A percentile compares a stretch with the other conserved stretches of the same genome.
Evolutionary conservation across 2,329 filamentous ascomycete species (phyloP).

Genomic region (Penicillium sumatraense): DNA sequence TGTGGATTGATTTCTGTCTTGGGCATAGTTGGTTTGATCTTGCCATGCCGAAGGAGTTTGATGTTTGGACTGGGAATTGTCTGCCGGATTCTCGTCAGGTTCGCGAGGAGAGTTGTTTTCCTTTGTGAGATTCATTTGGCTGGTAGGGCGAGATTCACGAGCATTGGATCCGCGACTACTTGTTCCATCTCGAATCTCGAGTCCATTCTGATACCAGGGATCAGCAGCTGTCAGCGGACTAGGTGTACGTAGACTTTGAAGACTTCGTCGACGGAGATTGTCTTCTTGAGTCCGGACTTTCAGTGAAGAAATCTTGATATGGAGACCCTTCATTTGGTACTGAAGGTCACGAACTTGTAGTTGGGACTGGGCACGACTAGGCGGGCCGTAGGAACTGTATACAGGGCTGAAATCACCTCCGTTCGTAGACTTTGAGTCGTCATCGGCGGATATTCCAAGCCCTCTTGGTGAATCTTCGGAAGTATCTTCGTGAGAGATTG

Average conservation of each 20-base stretch:
- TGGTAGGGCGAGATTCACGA: conserved; percentile 32
- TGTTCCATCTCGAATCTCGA: conserved; percentile 40
- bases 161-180: conserved; percentile 41
- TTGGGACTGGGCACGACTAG: conserved; percentile 72
- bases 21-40: conserved; percentile 15
- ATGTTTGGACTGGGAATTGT: conserved; percentile 5
- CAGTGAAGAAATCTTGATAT: conserved; percentile 80
- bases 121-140: conserved; percentile 18
- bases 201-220: conserved; percentile 55
- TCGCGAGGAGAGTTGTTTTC: conserved; percentile 10
- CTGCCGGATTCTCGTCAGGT: conserved; percentile 9
- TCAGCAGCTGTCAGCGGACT: conserved; percentile 80
- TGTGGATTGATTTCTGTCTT: conserved; percentile 34
- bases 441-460: conserved; percentile 34
- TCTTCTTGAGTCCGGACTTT: conserved; percentile 80
- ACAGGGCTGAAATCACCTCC: conserved; percentile 43
- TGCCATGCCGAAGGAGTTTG: conserved; percentile 12
- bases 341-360: conserved; percentile 75
- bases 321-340: conserved; percentile 83
- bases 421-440: conserved; percentile 31
- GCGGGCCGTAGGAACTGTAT: conserved; percentile 46
- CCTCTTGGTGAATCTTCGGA: conserved; percentile 28
- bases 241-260: conserved; percentile 74
- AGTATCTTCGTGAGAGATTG: conserved; percentile 18
- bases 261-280: conserved; percentile 74